Percentiles rank a stretch among this genome's conserved stretches.
phyloP scores from a whole-genome alignment of 306 rosid genomes.

The Vachellia collinsii region DNA sequence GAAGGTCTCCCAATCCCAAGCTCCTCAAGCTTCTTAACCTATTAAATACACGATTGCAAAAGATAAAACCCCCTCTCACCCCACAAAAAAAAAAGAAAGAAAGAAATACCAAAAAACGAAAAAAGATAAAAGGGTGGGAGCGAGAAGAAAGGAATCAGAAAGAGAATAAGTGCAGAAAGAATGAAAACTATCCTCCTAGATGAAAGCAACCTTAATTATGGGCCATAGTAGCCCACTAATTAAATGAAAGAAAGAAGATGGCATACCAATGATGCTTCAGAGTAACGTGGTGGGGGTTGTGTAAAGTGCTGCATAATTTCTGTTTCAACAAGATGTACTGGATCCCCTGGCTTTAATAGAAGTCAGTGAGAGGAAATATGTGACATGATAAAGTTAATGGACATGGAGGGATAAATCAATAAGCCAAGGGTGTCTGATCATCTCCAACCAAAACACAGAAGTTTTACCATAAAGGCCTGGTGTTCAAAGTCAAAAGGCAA shows the following conservation, averaged over 20 bases:
- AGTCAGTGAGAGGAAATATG: conserved; percentile 30
- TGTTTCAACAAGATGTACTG: conserved; percentile 53
- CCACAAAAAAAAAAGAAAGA: background rate
- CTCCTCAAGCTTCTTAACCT: conserved; percentile 98
- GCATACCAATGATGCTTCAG: conserved; percentile 87
- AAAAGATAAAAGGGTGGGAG: no score
- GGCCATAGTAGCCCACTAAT: conserved; percentile 18
- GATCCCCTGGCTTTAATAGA: conserved; percentile 69
- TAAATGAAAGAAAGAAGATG: conserved; percentile 20
- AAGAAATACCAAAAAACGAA: background rate
- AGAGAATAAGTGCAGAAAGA: conserved; percentile 28
- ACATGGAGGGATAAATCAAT: background rate
- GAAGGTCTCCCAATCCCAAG: conserved; percentile 99
- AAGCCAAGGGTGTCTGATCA: conserved; percentile 9
- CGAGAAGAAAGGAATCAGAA: conserved; percentile 3
- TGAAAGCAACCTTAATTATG: conserved; percentile 15
- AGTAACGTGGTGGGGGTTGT: conserved; percentile 85
- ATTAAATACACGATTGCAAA: conserved; percentile 35
- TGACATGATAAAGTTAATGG: conserved; percentile 24
- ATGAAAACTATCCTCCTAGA: conserved; percentile 9
- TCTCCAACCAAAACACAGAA: conserved; percentile 2
- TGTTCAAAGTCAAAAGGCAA: conserved; percentile 15
- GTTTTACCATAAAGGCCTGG: conserved; percentile 17
- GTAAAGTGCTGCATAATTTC: conserved; percentile 74
- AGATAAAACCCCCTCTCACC: background rate